phyloP scores from a whole-genome alignment of 164 flowering plant genomes.

The Piper betle region DNA sequence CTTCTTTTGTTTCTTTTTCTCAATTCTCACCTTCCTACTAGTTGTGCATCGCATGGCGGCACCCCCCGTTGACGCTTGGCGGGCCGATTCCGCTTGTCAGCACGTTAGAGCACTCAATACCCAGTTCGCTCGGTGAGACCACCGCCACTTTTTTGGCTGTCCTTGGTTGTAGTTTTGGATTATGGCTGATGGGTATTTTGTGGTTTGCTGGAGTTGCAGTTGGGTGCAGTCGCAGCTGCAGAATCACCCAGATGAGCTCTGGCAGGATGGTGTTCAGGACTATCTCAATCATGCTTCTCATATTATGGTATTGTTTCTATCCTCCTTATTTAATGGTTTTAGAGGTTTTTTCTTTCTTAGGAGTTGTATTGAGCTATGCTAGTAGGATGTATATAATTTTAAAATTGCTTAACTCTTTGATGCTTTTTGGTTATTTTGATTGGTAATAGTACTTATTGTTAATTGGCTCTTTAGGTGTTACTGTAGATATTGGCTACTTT shows the following conservation, averaged over 20 bases:
- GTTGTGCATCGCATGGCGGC: conserved; percentile 19
- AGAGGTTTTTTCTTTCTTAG: too few species aligned
- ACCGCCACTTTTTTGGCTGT: neutral
- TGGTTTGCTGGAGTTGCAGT: conserved; percentile 26
- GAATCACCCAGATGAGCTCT: conserved; percentile 90
- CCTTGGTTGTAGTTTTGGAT: neutral
- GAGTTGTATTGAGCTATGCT: too few species aligned
- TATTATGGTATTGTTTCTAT: conserved; percentile 46
- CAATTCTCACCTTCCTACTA: too few species aligned
- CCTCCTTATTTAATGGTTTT: neutral
- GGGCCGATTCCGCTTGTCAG: conserved; percentile 52
- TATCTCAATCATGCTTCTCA: conserved; percentile 66
- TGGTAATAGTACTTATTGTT: too few species aligned
- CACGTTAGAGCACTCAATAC: conserved; percentile 90
- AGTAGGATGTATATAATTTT: too few species aligned
- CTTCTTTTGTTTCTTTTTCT: too few species aligned
- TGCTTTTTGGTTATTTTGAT: too few species aligned
- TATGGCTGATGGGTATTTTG: neutral
- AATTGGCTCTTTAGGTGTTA: too few species aligned
- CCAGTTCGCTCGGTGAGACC: conserved; percentile 72
- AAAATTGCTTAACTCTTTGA: too few species aligned
- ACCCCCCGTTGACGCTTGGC: conserved; percentile 33
- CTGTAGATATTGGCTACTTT: neutral
- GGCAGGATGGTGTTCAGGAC: conserved; percentile 89
- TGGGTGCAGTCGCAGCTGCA: conserved; percentile 84